Evolutionary conservation across 2,329 filamentous ascomycete genomes (phyloP).

Genomic region (Leptodontidium sp.): DNA sequence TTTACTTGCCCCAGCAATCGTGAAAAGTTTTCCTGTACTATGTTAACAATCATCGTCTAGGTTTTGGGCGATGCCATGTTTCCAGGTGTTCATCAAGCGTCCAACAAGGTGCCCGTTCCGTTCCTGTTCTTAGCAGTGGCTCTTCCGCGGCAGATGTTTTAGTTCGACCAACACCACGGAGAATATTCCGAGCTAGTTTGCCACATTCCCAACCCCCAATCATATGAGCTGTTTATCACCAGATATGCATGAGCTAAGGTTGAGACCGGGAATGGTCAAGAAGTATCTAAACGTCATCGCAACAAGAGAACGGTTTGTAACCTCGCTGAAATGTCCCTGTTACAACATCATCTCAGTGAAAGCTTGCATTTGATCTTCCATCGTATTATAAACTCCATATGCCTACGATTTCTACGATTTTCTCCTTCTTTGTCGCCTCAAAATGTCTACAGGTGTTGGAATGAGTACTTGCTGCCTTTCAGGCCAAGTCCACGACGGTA

Average conservation of each 20-base stretch:
- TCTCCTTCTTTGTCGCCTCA: slow-evolving; percentile 6
- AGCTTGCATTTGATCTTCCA: neutral
- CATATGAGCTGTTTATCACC: neutral
- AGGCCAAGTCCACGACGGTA: slow-evolving; percentile 50
- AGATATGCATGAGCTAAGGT: neutral
- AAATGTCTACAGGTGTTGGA: slow-evolving; percentile 51
- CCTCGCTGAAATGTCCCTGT: neutral
- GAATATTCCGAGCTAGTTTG: neutral
- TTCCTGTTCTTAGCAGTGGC: neutral
- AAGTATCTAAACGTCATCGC: slow-evolving; percentile 20
- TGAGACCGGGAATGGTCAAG: neutral
- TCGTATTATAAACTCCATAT: neutral
- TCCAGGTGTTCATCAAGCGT: neutral
- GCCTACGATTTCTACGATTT: too few relatives aligned
- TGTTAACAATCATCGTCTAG: too few relatives aligned
- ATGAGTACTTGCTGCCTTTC: slow-evolving; percentile 53
- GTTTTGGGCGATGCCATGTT: neutral
- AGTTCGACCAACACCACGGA: neutral
- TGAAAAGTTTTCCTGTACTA: too few relatives aligned
- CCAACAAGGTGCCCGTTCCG: slow-evolving; percentile 1
- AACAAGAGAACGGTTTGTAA: neutral
- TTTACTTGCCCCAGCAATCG: too few relatives aligned
- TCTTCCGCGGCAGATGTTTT: neutral
- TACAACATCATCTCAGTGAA: neutral
- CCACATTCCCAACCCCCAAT: slow-evolving; percentile 6